Evolutionary conservation across 2,329 filamentous ascomycete genomes (phyloP).

Genomic region (Mariannaea elegans): DNA sequence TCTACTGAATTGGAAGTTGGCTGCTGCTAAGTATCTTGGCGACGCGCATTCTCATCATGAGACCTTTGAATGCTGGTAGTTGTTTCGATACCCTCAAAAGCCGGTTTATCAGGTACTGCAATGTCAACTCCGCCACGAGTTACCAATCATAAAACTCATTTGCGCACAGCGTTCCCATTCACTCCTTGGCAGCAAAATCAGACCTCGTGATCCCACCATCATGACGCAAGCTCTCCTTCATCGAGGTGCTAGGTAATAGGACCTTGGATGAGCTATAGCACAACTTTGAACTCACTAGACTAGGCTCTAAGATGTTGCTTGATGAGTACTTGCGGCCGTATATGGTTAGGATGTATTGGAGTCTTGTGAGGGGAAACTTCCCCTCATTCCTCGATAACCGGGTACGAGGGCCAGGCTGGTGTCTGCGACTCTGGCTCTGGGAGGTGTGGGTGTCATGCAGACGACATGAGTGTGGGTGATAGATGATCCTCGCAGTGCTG

Average conservation of each 20-base stretch:
- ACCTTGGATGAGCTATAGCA: too few relatives aligned
- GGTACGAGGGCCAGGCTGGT: not conserved
- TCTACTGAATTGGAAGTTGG: too few relatives aligned
- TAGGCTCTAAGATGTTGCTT: too few relatives aligned
- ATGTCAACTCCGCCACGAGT: not conserved
- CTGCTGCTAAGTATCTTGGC: not conserved
- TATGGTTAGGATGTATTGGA: not conserved
- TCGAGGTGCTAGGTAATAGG: too few relatives aligned
- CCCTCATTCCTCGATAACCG: slow-evolving; percentile 3
- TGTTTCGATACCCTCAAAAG: not conserved
- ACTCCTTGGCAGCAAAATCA: not conserved
- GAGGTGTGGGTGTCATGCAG: slow-evolving; percentile 1
- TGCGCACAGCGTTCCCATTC: not conserved
- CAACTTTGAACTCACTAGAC: too few relatives aligned
- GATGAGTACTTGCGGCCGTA: too few relatives aligned
- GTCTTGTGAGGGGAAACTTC: too few relatives aligned
- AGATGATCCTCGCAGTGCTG: not conserved
- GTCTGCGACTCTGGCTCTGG: not conserved
- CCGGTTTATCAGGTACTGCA: not conserved
- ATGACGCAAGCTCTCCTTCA: not conserved
- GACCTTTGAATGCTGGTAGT: not conserved
- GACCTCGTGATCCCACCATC: not conserved
- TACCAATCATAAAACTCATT: too few relatives aligned
- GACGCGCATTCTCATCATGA: not conserved
- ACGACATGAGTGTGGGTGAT: not conserved